phyloP scores from a whole-genome alignment of 2,329 filamentous ascomycete genomes.

The Allantophomopsis lycopodina region DNA sequence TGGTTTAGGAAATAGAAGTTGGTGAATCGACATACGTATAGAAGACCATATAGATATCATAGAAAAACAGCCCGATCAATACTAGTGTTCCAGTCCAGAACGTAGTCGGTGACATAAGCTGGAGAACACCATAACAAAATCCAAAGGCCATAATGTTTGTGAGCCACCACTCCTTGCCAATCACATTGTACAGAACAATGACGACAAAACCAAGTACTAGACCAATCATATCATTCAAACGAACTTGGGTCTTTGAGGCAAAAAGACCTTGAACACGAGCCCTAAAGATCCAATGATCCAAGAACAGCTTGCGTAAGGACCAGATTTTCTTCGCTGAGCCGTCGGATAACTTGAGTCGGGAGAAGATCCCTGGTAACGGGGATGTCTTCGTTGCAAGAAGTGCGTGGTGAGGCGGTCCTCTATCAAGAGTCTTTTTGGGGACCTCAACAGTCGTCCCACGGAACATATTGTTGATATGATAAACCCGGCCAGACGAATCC shows the following conservation, averaged over 20 bases:
- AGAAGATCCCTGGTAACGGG: slow-evolving; percentile 25
- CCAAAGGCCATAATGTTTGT: slow-evolving; percentile 81
- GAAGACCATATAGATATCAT: slow-evolving; percentile 89
- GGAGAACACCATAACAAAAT: slow-evolving; percentile 71
- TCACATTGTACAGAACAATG: slow-evolving; percentile 14
- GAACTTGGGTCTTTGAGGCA: slow-evolving; percentile 8
- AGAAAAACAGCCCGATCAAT: slow-evolving; percentile 72
- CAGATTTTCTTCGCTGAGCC: slow-evolving; percentile 24
- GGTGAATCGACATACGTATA: slow-evolving; percentile 44
- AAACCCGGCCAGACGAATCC: slow-evolving; percentile 28
- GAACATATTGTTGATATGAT: slow-evolving; percentile 24
- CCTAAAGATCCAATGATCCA: slow-evolving; percentile 32
- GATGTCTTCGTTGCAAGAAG: slow-evolving; percentile 15
- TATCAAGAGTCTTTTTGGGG: background rate
- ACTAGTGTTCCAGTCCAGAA: slow-evolving; percentile 73
- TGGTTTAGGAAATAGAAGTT: background rate
- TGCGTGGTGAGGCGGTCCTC: slow-evolving; percentile 5
- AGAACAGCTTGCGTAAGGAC: slow-evolving; percentile 34
- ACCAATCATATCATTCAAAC: slow-evolving; percentile 14
- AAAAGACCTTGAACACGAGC: slow-evolving; percentile 13
- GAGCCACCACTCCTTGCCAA: slow-evolving; percentile 27
- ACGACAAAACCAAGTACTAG: slow-evolving; percentile 12
- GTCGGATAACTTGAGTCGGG: slow-evolving; percentile 16
- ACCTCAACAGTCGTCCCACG: slow-evolving; percentile 3
- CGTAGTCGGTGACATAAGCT: slow-evolving; percentile 78